Percentiles rank a stretch among this genome's conserved stretches.
Evolutionary conservation across 2,329 filamentous ascomycete genomes (phyloP).

Genomic region (Pezicula neosporulosa): DNA sequence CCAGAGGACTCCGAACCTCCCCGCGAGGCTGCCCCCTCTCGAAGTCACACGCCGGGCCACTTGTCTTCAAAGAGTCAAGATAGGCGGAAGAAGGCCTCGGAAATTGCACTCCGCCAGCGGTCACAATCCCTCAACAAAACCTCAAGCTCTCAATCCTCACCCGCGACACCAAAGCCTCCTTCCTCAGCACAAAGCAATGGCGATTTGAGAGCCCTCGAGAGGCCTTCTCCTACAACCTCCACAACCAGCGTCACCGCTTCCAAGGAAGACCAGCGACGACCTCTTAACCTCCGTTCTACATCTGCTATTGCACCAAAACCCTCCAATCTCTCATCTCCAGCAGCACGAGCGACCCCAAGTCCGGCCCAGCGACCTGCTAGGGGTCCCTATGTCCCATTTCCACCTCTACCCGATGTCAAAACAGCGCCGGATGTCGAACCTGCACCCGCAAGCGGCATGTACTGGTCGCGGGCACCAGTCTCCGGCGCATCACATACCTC

Average conservation of each 20-base stretch:
- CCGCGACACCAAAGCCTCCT: constrained; percentile 17
- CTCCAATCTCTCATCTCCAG: constrained; percentile 16
- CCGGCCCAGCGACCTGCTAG: constrained; percentile 17
- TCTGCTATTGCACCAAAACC: constrained; percentile 28
- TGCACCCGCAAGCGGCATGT: constrained; percentile 68
- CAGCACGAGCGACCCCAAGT: constrained; percentile 14
- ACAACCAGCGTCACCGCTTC: constrained; percentile 2
- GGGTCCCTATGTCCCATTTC: constrained; percentile 46
- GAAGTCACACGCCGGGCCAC: constrained; percentile 61
- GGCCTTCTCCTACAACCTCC: constrained; percentile 12
- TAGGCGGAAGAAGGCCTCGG: constrained; percentile 24
- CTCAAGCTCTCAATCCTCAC: constrained; percentile 4
- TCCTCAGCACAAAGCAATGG: constrained; percentile 13
- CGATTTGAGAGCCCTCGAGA: constrained; percentile 1
- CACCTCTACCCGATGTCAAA: constrained; percentile 52
- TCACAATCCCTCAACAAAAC: constrained; percentile 29
- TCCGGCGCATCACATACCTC: constrained; percentile 59
- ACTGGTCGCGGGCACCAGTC: constrained; percentile 65
- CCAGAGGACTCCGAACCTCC: constrained; percentile 33
- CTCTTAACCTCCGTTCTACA: constrained; percentile 47
- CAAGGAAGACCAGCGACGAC: constrained; percentile 31
- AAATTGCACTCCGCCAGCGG: constrained; percentile 26
- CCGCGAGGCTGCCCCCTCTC: constrained; percentile 36
- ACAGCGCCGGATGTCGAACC: constrained; percentile 57
- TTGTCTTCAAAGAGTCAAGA: constrained; percentile 52